Evolutionary conservation across 2,329 filamentous ascomycete genomes (phyloP).

Genomic region (Phialophora verrucosa): DNA sequence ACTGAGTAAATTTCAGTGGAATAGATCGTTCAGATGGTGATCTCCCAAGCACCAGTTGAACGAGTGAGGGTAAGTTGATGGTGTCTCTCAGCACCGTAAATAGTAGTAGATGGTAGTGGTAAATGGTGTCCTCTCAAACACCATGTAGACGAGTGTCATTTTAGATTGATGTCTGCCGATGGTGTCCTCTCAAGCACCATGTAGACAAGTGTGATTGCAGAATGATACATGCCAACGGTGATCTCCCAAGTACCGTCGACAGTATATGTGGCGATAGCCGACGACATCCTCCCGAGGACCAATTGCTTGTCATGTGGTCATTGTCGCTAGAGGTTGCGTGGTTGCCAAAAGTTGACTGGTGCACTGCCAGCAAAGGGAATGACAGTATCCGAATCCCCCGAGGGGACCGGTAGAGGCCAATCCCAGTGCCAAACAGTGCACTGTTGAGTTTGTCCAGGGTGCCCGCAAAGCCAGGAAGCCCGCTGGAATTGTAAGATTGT

Average conservation of each 20-base stretch:
- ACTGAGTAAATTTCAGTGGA: not conserved
- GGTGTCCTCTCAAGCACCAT: not conserved
- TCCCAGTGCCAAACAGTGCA: not conserved
- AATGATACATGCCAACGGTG: not conserved
- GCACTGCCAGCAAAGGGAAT: not conserved
- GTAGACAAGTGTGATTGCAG: not conserved
- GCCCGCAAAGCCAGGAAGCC: not conserved
- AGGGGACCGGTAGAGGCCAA: not conserved
- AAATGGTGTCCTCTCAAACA: not conserved
- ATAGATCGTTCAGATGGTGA: not conserved
- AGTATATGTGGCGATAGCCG: not conserved
- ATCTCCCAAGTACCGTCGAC: not conserved
- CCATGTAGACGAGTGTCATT: not conserved
- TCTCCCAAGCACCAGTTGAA: not conserved
- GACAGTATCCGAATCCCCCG: slow-evolving; percentile 1
- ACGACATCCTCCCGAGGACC: not conserved
- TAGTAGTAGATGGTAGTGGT: not conserved
- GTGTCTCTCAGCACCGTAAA: not conserved
- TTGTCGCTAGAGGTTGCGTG: not conserved
- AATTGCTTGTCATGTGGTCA: not conserved
- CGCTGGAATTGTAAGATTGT: not conserved
- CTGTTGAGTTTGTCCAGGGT: not conserved
- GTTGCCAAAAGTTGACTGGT: not conserved
- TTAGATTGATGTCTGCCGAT: not conserved
- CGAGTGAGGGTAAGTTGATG: not conserved